Evolutionary conservation across 2,329 filamentous ascomycete species (phyloP).

Genomic region (Dothistroma pini): DNA sequence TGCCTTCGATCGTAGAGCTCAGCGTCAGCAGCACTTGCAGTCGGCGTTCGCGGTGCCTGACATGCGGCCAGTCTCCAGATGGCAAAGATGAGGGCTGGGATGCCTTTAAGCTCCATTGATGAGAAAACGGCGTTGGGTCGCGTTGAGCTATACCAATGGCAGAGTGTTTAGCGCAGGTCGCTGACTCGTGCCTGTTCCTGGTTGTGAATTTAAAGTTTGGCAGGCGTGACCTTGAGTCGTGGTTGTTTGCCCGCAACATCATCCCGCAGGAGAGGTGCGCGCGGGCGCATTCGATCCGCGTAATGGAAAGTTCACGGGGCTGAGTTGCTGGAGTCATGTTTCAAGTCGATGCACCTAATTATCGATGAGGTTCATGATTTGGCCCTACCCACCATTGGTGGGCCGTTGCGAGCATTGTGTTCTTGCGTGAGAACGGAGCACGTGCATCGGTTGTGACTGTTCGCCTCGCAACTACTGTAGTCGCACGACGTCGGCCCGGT

Average conservation of each 20-base stretch:
- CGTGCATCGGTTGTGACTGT: background rate
- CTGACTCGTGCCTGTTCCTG: constrained; percentile 6
- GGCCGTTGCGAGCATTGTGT: background rate
- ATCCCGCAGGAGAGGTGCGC: background rate
- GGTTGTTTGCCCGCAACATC: background rate
- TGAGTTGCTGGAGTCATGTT: background rate
- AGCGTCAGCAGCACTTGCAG: constrained; percentile 1
- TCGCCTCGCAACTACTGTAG: background rate
- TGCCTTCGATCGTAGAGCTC: constrained; percentile 1
- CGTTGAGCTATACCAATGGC: background rate
- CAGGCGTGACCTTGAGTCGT: background rate
- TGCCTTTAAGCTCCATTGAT: constrained; percentile 2
- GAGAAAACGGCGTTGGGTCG: constrained; percentile 1
- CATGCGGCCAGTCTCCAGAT: constrained; percentile 5
- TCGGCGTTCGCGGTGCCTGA: constrained; percentile 1
- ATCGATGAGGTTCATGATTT: background rate
- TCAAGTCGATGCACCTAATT: background rate
- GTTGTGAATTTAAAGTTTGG: background rate
- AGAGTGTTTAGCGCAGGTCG: background rate
- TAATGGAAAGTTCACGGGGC: background rate
- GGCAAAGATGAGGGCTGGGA: background rate
- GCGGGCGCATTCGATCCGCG: background rate
- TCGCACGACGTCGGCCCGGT: background rate
- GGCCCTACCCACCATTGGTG: background rate
- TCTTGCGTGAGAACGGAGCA: background rate